Conservation (phyloP, 2,329 filamentous ascomycete genomes). For the Calonectria pseudoreteaudii region DNA sequence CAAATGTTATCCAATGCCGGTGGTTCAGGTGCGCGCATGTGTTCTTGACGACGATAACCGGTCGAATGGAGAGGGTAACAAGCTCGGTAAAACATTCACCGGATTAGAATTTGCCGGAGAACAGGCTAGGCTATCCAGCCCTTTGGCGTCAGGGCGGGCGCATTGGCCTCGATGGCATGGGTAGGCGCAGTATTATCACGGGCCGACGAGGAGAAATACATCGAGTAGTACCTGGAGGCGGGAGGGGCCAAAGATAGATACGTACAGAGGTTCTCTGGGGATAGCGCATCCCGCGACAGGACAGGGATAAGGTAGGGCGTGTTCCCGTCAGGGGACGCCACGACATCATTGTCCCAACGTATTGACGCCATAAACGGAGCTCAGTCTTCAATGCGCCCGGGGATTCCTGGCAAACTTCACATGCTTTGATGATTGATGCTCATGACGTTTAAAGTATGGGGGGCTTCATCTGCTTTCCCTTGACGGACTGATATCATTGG, state of each 20-base stretch:
- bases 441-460: constrained; percentile 8
- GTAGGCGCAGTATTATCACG: constrained; percentile 27
- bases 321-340: constrained; percentile 19
- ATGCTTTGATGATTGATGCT: constrained; percentile 14
- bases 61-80: not conserved
- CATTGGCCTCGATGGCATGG: constrained; percentile 33
- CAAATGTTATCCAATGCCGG: not conserved
- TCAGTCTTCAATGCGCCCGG: constrained; percentile 28
- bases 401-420: constrained; percentile 3
- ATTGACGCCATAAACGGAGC: constrained; percentile 17
- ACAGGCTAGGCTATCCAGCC: constrained; percentile 29
- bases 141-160: constrained; percentile 36
- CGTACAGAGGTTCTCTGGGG: constrained; percentile 26
- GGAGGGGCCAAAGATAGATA: not conserved
- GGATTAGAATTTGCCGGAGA: constrained; percentile 16
- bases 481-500: constrained; percentile 7
- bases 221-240: constrained; percentile 17
- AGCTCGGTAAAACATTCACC: constrained; percentile 5
- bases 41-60: not conserved
- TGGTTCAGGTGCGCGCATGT: not conserved
- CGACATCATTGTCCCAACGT: constrained; percentile 4
- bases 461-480: constrained; percentile 7
- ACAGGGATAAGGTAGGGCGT: constrained; percentile 29
- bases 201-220: constrained; percentile 25
- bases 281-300: constrained; percentile 17